Evolutionary conservation across 1,284 basidiomycete species (phyloP).

Genomic region (Sporisorium sorghi): DNA sequence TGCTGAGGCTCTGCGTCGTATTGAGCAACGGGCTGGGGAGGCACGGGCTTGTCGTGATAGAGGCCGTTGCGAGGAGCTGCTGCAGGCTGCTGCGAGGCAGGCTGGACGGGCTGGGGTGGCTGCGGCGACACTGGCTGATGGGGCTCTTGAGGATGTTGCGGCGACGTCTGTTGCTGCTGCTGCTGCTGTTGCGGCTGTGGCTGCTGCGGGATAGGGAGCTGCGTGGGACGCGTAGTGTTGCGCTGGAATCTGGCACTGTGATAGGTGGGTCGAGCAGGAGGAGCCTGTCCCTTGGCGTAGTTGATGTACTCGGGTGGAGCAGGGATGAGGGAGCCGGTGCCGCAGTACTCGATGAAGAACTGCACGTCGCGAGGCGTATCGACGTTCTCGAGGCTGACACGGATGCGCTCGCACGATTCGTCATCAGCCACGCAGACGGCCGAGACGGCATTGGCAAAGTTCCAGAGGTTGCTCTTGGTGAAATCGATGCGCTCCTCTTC

Average conservation of each 20-base stretch:
- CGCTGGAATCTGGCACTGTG: slow-evolving; percentile 64
- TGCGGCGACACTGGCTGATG: slow-evolving; percentile 21
- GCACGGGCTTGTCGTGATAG: slow-evolving; percentile 40
- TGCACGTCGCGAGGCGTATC: slow-evolving; percentile 63
- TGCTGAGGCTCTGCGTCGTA: slow-evolving; percentile 30
- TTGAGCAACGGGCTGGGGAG: slow-evolving; percentile 22
- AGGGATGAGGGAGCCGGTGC: slow-evolving; percentile 65
- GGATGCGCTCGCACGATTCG: slow-evolving; percentile 72
- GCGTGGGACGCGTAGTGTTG: slow-evolving; percentile 54
- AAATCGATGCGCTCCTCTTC: slow-evolving; percentile 94
- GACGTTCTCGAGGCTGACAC: slow-evolving; percentile 65
- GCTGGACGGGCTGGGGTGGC: slow-evolving; percentile 16
- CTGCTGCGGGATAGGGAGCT: slow-evolving; percentile 41
- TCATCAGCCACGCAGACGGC: slow-evolving; percentile 96
- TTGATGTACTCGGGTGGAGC: slow-evolving; percentile 69
- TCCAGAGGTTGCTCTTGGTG: slow-evolving; percentile 94
- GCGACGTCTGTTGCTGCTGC: slow-evolving; percentile 20
- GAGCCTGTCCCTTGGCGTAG: slow-evolving; percentile 65
- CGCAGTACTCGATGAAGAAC: slow-evolving; percentile 63
- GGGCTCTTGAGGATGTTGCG: slow-evolving; percentile 18
- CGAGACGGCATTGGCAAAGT: slow-evolving; percentile 93
- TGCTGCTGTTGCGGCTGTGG: slow-evolving; percentile 30
- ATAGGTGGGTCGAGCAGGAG: slow-evolving; percentile 50
- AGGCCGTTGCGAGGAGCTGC: slow-evolving; percentile 19
- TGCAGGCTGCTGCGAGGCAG: slow-evolving; percentile 12